These are phyloP conservation scores for Ceratopteris richardii DNA, from an alignment of 75 land plant genomes.

Conservation along the genomic window DNA sequence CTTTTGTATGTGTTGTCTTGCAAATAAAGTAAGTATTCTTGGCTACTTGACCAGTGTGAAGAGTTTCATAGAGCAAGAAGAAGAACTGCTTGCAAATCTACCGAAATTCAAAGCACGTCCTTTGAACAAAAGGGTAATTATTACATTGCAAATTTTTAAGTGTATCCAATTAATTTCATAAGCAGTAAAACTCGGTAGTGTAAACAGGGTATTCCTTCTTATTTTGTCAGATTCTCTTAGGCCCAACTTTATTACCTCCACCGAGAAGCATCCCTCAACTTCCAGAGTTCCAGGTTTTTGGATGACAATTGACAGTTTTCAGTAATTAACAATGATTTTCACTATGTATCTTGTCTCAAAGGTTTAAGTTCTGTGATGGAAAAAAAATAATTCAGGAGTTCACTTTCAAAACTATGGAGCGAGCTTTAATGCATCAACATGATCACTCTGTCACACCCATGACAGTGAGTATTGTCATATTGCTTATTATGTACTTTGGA, in stretches of 20 bases:
- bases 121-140: slow-evolving; percentile 56
- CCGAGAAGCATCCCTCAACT: slow-evolving; percentile 36
- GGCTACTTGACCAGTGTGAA: slow-evolving; percentile 66
- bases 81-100: slow-evolving; percentile 28
- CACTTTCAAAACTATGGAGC: slow-evolving; percentile 76
- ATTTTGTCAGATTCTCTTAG: slow-evolving; percentile 58
- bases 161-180: too few relatives aligned
- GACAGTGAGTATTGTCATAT: neutral
- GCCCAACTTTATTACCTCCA: slow-evolving; percentile 31
- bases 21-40: too few relatives aligned
- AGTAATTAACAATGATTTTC: too few relatives aligned
- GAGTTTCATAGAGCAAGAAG: slow-evolving; percentile 27
- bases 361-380: too few relatives aligned
- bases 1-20: too few relatives aligned
- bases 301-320: too few relatives aligned
- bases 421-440: slow-evolving; percentile 54
- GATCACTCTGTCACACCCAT: slow-evolving; percentile 37
- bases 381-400: slow-evolving; percentile 59
- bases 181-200: too few relatives aligned
- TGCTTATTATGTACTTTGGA: too few relatives aligned
- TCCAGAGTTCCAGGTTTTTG: slow-evolving; percentile 56
- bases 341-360: too few relatives aligned
- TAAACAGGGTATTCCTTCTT: neutral
- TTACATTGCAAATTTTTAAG: neutral
- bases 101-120: slow-evolving; percentile 60